Evolutionary conservation across 164 flowering plant species (phyloP).

Genomic region (Kalanchoe fedtschenkoi): DNA sequence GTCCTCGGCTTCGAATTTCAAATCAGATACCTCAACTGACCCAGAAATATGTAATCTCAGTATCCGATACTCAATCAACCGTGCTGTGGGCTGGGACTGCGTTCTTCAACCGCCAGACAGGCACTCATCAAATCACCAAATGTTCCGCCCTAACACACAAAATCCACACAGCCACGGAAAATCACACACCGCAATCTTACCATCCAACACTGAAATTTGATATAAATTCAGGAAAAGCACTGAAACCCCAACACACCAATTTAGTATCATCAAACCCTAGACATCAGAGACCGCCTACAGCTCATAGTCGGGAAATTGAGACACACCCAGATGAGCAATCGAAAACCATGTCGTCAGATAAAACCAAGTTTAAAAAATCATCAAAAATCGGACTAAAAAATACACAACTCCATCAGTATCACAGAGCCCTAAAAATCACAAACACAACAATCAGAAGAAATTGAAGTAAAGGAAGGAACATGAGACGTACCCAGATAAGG

Average conservation of each 20-base stretch:
- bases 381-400: neutral
- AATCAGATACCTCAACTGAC: neutral
- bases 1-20: neutral
- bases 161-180: neutral
- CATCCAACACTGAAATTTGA: neutral
- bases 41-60: neutral
- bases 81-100: neutral
- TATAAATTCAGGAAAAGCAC: neutral
- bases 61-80: neutral
- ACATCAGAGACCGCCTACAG: no score
- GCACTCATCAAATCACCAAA: neutral
- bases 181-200: neutral
- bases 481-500: constrained; percentile 11
- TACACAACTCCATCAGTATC: neutral
- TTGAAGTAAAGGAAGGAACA: neutral
- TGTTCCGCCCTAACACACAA: no score
- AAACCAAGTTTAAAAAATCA: neutral
- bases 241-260: neutral
- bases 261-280: no score
- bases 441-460: neutral
- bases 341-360: neutral
- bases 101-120: neutral
- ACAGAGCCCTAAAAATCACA: neutral
- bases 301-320: no score
- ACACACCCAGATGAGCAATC: neutral